Conservation (phyloP, 116 monocot species). For the Zostera marina region DNA sequence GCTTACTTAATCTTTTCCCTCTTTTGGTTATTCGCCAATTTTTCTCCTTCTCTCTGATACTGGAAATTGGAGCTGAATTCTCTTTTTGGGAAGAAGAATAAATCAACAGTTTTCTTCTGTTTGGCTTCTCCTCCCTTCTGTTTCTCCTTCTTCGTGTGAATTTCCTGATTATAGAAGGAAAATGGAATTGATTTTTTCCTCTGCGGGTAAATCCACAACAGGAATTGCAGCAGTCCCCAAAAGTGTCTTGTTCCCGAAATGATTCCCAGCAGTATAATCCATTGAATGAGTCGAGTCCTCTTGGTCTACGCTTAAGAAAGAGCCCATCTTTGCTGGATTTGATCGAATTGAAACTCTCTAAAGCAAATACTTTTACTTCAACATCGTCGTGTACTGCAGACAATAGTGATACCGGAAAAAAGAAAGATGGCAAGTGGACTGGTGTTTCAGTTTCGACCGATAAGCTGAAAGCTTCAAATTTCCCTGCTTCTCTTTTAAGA, state of each 20-base stretch:
- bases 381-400: not conserved
- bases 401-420: constrained; percentile 24
- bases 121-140: not conserved
- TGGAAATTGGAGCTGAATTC: not conserved
- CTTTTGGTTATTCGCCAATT: not conserved
- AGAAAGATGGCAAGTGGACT: constrained; percentile 26
- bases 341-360: constrained; percentile 71
- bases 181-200: not conserved
- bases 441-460: constrained; percentile 29
- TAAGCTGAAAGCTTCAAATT: constrained; percentile 93
- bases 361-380: constrained; percentile 16
- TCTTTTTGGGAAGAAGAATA: no score
- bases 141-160: not conserved
- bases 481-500: constrained; percentile 64
- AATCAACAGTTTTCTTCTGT: no score
- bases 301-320: constrained; percentile 71
- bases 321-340: constrained; percentile 79
- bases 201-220: not conserved
- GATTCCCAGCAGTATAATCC: constrained; percentile 19
- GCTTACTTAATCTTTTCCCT: not conserved
- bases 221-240: not conserved
- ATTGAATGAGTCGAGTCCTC: constrained; percentile 71
- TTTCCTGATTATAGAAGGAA: not conserved
- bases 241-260: constrained; percentile 9
- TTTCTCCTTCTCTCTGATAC: not conserved